phyloP scores from a whole-genome alignment of 2,329 filamentous ascomycete genomes.

The Ophiostoma sp. region DNA sequence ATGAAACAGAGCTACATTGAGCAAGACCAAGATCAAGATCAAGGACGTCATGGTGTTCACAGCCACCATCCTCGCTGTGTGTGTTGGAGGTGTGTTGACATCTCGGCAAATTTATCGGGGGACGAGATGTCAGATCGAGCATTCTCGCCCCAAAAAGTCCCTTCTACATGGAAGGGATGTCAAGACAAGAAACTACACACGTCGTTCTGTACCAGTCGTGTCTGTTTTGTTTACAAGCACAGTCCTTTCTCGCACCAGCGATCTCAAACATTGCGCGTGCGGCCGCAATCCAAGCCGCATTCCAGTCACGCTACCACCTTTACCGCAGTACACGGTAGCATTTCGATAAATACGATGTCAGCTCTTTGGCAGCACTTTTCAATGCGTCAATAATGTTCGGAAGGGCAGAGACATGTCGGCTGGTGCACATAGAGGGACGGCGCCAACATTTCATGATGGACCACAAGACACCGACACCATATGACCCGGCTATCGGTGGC shows the following conservation, averaged over 20 bases:
- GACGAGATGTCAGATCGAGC: background rate
- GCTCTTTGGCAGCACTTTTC: background rate
- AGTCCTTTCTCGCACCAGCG: background rate
- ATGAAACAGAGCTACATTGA: background rate
- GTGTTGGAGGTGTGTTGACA: slow-evolving; percentile 1
- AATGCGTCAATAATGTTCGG: background rate
- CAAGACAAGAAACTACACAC: background rate
- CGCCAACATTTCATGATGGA: too few relatives aligned
- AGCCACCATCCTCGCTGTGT: background rate
- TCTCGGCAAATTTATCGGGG: background rate
- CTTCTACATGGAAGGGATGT: background rate
- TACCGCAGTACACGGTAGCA: background rate
- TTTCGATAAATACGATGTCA: background rate
- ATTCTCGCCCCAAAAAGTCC: background rate
- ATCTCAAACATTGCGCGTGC: background rate
- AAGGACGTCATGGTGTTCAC: background rate
- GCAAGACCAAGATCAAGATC: background rate
- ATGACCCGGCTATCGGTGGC: background rate
- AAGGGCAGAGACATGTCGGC: background rate
- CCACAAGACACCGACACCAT: background rate
- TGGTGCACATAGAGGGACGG: too few relatives aligned
- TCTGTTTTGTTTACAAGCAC: slow-evolving; percentile 4
- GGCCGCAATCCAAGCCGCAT: background rate
- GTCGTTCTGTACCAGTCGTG: background rate
- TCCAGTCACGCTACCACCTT: background rate